Conservation (phyloP, 1,284 basidiomycete genomes). For the Leccinum huronense region DNA sequence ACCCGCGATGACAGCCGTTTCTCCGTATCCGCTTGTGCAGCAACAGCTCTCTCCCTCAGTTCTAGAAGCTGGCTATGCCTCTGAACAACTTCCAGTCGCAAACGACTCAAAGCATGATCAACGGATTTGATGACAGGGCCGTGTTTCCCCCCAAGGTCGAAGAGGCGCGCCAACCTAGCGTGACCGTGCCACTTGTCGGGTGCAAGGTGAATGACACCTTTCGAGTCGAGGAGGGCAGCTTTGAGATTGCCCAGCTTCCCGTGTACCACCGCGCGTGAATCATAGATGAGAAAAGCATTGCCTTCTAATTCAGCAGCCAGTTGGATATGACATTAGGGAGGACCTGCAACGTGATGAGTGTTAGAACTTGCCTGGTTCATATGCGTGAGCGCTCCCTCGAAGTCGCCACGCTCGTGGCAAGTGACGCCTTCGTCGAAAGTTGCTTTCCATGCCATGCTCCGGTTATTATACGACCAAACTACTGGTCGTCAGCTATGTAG, state of each 20-base stretch:
- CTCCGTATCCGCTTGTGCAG: slow-evolving; percentile 19
- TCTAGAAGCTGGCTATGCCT: slow-evolving; percentile 39
- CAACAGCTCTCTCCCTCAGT: slow-evolving; percentile 38
- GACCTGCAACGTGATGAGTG: neutral
- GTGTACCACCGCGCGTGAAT: slow-evolving; percentile 67
- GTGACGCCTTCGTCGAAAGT: slow-evolving; percentile 43
- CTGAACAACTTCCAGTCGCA: slow-evolving; percentile 40
- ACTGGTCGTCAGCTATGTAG: too few relatives aligned
- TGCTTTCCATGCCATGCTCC: slow-evolving; percentile 36
- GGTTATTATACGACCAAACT: too few relatives aligned
- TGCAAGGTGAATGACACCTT: slow-evolving; percentile 58
- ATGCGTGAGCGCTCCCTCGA: slow-evolving; percentile 40
- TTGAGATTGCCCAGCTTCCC: slow-evolving; percentile 57
- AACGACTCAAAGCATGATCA: slow-evolving; percentile 42
- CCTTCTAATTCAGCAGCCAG: slow-evolving; percentile 51
- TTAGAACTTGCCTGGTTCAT: slow-evolving; percentile 37
- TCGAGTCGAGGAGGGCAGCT: slow-evolving; percentile 65
- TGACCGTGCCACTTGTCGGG: slow-evolving; percentile 64
- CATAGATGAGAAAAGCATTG: slow-evolving; percentile 52
- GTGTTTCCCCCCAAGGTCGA: slow-evolving; percentile 41
- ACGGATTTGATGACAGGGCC: slow-evolving; percentile 47
- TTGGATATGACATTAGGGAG: slow-evolving; percentile 1
- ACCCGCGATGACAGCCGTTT: slow-evolving; percentile 12
- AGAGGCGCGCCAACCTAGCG: slow-evolving; percentile 51
- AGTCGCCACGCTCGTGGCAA: slow-evolving; percentile 40